Conservation (phyloP, 805 yeast genomes). For the Debaryomyces maramus region DNA sequence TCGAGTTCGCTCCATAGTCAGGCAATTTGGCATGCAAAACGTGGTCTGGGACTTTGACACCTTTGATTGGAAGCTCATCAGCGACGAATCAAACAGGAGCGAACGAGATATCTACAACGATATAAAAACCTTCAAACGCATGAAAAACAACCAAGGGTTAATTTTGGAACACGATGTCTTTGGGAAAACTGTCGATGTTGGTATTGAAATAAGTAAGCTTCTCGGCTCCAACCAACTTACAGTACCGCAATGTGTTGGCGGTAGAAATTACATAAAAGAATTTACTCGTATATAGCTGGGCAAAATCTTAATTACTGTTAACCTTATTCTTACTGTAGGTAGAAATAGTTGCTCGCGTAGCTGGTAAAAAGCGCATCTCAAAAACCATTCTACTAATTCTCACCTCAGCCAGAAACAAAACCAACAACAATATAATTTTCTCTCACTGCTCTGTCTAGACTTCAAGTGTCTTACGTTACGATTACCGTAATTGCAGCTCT, state of each 20-base stretch:
- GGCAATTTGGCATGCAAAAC: constrained; percentile 83
- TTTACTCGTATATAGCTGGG: constrained; percentile 16
- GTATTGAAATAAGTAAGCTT: constrained; percentile 54
- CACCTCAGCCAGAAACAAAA: too few relatives aligned
- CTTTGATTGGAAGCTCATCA: constrained; percentile 79
- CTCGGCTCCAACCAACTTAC: constrained; percentile 66
- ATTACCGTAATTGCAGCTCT: too few relatives aligned
- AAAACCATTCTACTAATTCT: too few relatives aligned
- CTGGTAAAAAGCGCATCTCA: too few relatives aligned
- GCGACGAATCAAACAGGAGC: constrained; percentile 37
- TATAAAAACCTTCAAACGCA: constrained; percentile 51
- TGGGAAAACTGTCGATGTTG: constrained; percentile 66
- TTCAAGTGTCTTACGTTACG: too few relatives aligned
- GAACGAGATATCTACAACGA: constrained; percentile 56
- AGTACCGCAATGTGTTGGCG: constrained; percentile 75
- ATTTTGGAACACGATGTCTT: constrained; percentile 87
- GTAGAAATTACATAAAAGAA: constrained; percentile 57
- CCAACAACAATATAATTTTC: too few relatives aligned
- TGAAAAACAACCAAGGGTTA: constrained; percentile 49
- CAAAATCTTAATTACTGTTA: too few relatives aligned
- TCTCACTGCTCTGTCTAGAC: too few relatives aligned
- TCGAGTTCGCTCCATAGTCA: constrained; percentile 73
- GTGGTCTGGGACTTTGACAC: constrained; percentile 93
- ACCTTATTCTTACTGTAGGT: too few relatives aligned
- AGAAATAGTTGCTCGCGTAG: too few relatives aligned